These are phyloP conservation scores for Verticillium isaacii DNA, from an alignment of 2,329 filamentous ascomycete genomes.

Conservation along the genomic window DNA sequence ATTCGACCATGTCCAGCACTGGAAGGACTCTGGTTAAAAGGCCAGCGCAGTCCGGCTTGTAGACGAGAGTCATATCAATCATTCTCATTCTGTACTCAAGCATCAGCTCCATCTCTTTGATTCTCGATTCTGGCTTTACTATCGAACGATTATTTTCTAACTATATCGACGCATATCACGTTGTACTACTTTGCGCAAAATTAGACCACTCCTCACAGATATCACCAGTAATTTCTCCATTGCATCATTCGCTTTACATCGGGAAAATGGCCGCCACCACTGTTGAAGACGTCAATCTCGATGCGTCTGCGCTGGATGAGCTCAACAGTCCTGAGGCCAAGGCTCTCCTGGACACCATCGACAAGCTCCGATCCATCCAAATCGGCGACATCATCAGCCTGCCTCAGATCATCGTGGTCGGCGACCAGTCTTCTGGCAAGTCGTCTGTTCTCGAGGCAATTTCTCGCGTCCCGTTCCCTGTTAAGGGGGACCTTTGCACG, in stretches of 20 bases:
- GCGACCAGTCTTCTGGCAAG: conserved; percentile 60
- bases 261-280: neutral
- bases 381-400: conserved; percentile 32
- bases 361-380: conserved; percentile 29
- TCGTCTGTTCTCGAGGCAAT: conserved; percentile 62
- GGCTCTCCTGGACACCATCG: conserved; percentile 31
- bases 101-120: no score
- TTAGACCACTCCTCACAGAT: no score
- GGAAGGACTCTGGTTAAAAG: no score
- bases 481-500: conserved; percentile 55
- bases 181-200: no score
- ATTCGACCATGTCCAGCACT: no score
- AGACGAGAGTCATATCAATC: no score
- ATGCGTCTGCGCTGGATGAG: conserved; percentile 17
- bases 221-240: neutral
- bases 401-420: conserved; percentile 51
- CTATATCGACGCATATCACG: no score
- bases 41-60: no score
- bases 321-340: neutral
- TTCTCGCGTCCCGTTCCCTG: conserved; percentile 55
- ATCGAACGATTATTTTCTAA: no score
- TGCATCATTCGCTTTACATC: neutral
- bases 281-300: neutral
- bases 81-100: no score
- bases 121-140: no score